A percentile compares a stretch with the other conserved stretches of the same genome.
phyloP scores from a whole-genome alignment of 805 yeast species.

The Suhomyces sp. region DNA sequence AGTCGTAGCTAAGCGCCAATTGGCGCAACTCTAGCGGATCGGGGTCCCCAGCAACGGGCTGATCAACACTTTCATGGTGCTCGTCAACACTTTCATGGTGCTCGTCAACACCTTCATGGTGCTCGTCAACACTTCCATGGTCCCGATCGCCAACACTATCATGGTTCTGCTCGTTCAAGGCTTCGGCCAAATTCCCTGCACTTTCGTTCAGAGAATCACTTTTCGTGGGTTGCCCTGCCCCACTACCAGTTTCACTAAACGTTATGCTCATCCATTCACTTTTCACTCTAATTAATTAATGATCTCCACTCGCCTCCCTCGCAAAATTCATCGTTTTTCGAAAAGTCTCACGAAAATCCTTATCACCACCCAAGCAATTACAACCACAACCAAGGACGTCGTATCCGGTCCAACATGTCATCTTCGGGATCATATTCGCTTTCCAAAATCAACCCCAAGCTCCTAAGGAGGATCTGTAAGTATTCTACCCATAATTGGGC shows the following conservation, averaged over 20 bases:
- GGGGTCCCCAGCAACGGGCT: background rate
- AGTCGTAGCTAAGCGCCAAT: conserved; percentile 61
- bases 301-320: background rate
- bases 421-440: conserved; percentile 33
- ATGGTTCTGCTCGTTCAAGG: background rate
- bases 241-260: background rate
- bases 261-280: background rate
- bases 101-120: too few relatives aligned
- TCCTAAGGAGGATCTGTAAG: conserved; percentile 44
- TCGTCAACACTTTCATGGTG: too few relatives aligned
- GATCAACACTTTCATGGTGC: background rate
- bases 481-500: conserved; percentile 5
- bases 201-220: background rate
- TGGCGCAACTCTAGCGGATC: conserved; percentile 65
- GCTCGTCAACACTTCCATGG: too few relatives aligned
- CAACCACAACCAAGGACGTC: background rate
- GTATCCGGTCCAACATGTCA: conserved; percentile 2
- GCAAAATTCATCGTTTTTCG: background rate
- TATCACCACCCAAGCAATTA: background rate
- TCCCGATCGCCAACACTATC: too few relatives aligned
- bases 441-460: conserved; percentile 45
- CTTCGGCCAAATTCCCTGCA: background rate
- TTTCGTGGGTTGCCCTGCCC: too few relatives aligned
- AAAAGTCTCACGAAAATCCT: conserved; percentile 3
- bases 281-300: too few relatives aligned